Evolutionary conservation across 148 eudicot species (phyloP).

Genomic region (Fagopyrum tataricum): DNA sequence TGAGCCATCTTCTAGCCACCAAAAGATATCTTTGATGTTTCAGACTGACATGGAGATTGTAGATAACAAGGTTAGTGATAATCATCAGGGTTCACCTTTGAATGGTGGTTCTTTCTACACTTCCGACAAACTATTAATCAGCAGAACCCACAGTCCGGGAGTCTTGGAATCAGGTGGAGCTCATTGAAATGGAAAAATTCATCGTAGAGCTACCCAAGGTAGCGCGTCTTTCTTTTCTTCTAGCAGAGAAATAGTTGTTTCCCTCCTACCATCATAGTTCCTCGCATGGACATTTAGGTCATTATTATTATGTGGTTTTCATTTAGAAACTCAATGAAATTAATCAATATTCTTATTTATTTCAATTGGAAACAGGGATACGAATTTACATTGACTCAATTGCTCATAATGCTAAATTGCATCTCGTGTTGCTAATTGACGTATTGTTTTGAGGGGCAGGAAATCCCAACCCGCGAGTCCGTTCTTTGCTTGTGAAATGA

Average conservation of each 20-base stretch:
- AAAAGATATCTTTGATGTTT: not conserved
- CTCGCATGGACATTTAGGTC: not conserved
- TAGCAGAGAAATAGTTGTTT: not conserved
- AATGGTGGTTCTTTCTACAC: not conserved
- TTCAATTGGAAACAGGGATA: not conserved
- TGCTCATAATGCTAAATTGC: not conserved
- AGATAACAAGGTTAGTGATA: not conserved
- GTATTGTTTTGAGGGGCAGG: not conserved
- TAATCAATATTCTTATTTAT: not conserved
- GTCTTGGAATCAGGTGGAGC: not conserved
- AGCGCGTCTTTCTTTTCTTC: not conserved
- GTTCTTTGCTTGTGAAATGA: too few species aligned
- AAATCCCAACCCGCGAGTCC: too few species aligned
- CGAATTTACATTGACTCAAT: not conserved
- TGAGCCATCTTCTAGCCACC: not conserved
- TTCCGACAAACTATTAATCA: not conserved
- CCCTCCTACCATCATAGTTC: not conserved
- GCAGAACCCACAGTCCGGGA: not conserved
- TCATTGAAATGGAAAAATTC: not conserved
- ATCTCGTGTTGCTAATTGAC: not conserved
- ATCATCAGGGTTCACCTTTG: not conserved
- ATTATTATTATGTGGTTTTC: not conserved
- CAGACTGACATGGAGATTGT: conserved; percentile 1
- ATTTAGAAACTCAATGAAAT: not conserved
- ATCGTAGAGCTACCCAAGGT: not conserved